Conservation (phyloP, 1,284 basidiomycete genomes). For the Austroboletus niveus region DNA sequence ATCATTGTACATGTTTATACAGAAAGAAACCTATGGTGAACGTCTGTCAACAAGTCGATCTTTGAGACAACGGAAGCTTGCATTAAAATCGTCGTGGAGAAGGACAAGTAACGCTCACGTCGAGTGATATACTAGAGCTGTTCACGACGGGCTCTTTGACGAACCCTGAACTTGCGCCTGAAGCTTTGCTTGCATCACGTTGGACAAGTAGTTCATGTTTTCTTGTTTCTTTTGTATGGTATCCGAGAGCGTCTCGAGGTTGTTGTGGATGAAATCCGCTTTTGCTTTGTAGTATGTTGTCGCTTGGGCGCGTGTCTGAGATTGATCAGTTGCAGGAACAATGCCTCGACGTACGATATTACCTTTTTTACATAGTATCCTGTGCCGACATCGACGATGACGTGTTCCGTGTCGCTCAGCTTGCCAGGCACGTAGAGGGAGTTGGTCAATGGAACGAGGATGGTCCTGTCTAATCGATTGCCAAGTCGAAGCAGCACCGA, state of each 20-base stretch:
- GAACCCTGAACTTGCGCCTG: constrained; percentile 44
- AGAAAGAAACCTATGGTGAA: not conserved
- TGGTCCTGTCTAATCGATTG: constrained; percentile 65
- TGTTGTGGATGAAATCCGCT: constrained; percentile 74
- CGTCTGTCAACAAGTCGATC: not conserved
- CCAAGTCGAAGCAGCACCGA: not conserved
- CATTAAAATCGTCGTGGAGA: not conserved
- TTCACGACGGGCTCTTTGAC: constrained; percentile 24
- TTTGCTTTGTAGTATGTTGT: constrained; percentile 74
- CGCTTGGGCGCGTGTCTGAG: constrained; percentile 77
- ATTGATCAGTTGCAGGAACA: constrained; percentile 1
- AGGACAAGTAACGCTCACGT: not conserved
- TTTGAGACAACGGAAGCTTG: not conserved
- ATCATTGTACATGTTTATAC: not conserved
- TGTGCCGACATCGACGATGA: constrained; percentile 94
- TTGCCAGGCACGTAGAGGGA: constrained; percentile 95
- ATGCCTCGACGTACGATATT: constrained; percentile 13
- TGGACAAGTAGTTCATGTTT: constrained; percentile 73
- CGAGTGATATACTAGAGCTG: not conserved
- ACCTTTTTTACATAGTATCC: constrained; percentile 98
- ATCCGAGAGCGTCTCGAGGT: constrained; percentile 80
- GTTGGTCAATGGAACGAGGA: constrained; percentile 90
- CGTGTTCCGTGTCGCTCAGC: constrained; percentile 78
- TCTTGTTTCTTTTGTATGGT: constrained; percentile 89
- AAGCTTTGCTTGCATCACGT: constrained; percentile 77